Conservation (phyloP, 331 rosid genomes). For the Quercus lobata region DNA sequence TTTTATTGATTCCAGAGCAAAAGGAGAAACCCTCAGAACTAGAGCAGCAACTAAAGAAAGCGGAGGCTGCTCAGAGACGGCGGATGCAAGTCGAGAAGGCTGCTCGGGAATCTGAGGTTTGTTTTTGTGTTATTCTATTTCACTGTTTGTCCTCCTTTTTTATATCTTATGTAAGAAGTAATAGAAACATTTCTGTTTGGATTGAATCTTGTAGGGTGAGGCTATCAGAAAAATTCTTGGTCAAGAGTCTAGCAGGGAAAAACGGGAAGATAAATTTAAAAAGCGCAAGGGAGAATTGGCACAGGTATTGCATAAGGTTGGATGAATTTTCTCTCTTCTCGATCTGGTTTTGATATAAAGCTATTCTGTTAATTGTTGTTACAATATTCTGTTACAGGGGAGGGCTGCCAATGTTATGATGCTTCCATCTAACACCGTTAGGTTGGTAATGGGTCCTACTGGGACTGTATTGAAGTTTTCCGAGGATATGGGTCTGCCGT, state of each 20-base stretch:
- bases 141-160: background rate
- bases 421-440: constrained; percentile 62
- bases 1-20: constrained; percentile 54
- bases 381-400: constrained; percentile 46
- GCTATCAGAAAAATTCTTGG: constrained; percentile 95
- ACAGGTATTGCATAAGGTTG: constrained; percentile 47
- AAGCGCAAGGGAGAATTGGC: constrained; percentile 89
- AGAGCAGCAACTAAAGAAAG: constrained; percentile 86
- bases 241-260: constrained; percentile 93
- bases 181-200: constrained; percentile 1
- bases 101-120: constrained; percentile 88
- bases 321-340: background rate
- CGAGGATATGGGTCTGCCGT: constrained; percentile 84
- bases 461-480: constrained; percentile 75
- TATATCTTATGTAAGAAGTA: background rate
- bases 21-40: constrained; percentile 85
- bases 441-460: constrained; percentile 63
- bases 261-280: constrained; percentile 82
- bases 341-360: constrained; percentile 5
- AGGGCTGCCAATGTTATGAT: constrained; percentile 68
- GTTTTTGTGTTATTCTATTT: constrained; percentile 21
- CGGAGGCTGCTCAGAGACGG: constrained; percentile 94
- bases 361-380: constrained; percentile 12
- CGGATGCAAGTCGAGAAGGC: constrained; percentile 88
- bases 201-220: constrained; percentile 60